Evolutionary conservation across 768 basidiomycete species (phyloP), one percentile per base, ranked within the genome.

Genomic region (Flagelloscypha sp.): DNA sequence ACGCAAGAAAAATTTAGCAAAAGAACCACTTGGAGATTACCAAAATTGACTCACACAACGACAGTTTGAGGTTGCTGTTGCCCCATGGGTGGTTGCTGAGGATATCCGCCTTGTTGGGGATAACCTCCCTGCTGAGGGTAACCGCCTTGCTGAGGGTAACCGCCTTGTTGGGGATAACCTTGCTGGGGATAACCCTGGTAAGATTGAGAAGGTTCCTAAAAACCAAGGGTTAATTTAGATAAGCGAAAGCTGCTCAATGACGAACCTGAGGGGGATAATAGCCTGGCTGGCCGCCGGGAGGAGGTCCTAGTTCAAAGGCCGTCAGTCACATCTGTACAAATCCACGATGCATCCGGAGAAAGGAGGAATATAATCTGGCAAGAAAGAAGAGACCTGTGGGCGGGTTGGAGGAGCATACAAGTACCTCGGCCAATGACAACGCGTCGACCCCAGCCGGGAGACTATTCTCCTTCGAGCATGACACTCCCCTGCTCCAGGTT

Each of bases 61-160:
- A 88, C 77, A 1, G 80, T 77, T 54, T 88, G 84, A 12, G 86
- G 85, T n/a, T 43, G 52, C 10, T 63, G 65, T 35, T 70, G 62
- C 7, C 63, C 58, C 29, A 63, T 66, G 45, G 76, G 77, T 12
- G 76, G 79, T 44, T 80, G 74, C 11, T 74, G 72, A 35, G 72
- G 68, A 45, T 70, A 72, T 6, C 52, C 55, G 17, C 53, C 59
- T 18, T 49, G 66, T 47, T 66, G 66, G 23, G 67, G 62, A 27
- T 42, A 42, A 3, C 44, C 44, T 24, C 47, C 52, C 35, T 44
- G 46, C n/a, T 13, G 37, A 19, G 56, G 53, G 24, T 59, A 54
- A 27, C 58, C 58, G n/a, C 59, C 47, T 21, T 49, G 46, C 13
- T 31, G 47, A 13, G 17, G 44, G 11, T 55, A 48, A 2, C 52